Evolutionary conservation across 1,284 basidiomycete genomes (phyloP).

Genomic region (Moesziomyces sp.): DNA sequence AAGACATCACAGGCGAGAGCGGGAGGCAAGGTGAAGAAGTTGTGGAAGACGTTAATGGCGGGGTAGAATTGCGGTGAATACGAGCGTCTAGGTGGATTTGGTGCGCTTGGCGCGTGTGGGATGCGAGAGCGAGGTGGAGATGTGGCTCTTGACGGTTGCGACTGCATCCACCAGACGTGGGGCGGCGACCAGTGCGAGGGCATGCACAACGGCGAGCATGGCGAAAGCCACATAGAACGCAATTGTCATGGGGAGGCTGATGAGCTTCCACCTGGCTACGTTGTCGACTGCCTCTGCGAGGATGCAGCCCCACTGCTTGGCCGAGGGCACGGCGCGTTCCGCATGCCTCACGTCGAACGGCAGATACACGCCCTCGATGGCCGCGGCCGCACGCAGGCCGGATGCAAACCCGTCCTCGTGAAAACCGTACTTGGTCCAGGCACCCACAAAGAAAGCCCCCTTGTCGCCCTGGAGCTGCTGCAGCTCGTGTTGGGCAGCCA

Average conservation of each 20-base stretch:
- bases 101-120: too few species aligned
- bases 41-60: slow-evolving; percentile 23
- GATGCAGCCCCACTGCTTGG: slow-evolving; percentile 9
- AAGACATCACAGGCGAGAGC: neutral
- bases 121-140: too few species aligned
- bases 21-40: slow-evolving; percentile 19
- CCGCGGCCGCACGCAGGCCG: slow-evolving; percentile 65
- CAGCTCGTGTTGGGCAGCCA: slow-evolving; percentile 74
- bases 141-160: too few species aligned
- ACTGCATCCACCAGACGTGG: too few species aligned
- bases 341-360: slow-evolving; percentile 68
- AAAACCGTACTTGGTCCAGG: slow-evolving; percentile 79
- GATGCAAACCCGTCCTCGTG: slow-evolving; percentile 84
- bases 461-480: slow-evolving; percentile 74
- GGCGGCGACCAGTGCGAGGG: too few species aligned
- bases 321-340: slow-evolving; percentile 33
- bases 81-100: neutral
- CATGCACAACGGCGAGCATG: too few species aligned
- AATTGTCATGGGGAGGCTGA: neutral
- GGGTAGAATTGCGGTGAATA: slow-evolving; percentile 2
- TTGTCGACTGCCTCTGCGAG: slow-evolving; percentile 14
- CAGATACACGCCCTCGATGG: slow-evolving; percentile 64
- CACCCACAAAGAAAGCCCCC: slow-evolving; percentile 79
- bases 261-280: neutral
- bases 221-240: too few species aligned